Evolutionary conservation across 2,329 filamentous ascomycete species (phyloP), one percentile per base, ranked within the genome.

Genomic region (Aspergillus pseudoterreus): DNA sequence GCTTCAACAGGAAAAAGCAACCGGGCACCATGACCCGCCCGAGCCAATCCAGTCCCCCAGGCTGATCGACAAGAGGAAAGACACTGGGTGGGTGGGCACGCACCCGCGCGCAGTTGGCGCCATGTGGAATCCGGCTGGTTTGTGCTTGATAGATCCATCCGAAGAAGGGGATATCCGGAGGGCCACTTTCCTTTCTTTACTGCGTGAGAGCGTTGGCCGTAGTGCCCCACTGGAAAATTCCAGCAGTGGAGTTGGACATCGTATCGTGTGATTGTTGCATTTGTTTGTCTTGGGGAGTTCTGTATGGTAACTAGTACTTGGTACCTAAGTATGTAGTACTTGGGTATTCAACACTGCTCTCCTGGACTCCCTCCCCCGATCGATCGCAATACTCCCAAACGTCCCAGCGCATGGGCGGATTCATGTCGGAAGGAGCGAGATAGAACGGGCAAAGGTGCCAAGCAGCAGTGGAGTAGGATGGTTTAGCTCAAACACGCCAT

Each of bases 401-500:
- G 3, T 19, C 19, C 4, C 35, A 10, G 15, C 15, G 35, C 35
- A 38, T 38, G 44, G 35, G n/a, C 44, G 21, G 15, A 19, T 15
- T 21, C 15, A 36, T 22, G 22, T 24, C 43, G 2, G 27, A 30
- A 21, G 32, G 32, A 19, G 6, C 11, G 14, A 33, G 27, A 21
- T 36, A 12, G 12, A 43, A 30, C 24, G n/a, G 19, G 49, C 35
- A 48, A 47, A 51, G 22, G 50, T 53, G 56, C 58, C 62, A 63
- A 63, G 56, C 58, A 61, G 54, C 43, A 43, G 63, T 62, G 63
- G 63, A 57, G 57, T 56, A 45, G 53, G 50, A 43, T 30, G 27
- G 27, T 30, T 30, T 66, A 66, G 57, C 60, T 67, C 64, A 67
- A 68, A 68, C 66, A 59, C 64, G 56, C 65, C 64, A 65, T 49